These are phyloP conservation scores for Fusarium sp. DNA, from an alignment of 2,329 filamentous ascomycete genomes.

Conservation along the genomic window DNA sequence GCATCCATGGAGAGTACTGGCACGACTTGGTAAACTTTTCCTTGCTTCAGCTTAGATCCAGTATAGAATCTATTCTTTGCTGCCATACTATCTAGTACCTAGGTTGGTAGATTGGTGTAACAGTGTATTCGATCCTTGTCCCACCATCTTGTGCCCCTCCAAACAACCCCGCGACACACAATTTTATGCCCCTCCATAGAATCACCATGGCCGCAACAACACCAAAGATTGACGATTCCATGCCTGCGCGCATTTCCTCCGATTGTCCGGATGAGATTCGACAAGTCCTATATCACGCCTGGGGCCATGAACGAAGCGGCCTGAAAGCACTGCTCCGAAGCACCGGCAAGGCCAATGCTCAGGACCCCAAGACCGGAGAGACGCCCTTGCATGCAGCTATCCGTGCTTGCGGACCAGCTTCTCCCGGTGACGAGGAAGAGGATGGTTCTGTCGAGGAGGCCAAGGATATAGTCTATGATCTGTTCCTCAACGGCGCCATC, in stretches of 20 bases:
- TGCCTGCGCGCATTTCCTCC: constrained; percentile 62
- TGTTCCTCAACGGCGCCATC: constrained; percentile 89
- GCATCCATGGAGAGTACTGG: constrained; percentile 2
- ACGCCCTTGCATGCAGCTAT: constrained; percentile 92
- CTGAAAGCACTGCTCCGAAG: constrained; percentile 75
- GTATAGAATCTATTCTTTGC: too few species aligned
- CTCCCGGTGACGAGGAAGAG: constrained; percentile 46
- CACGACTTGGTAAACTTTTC: constrained; percentile 6
- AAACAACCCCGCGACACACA: constrained; percentile 27
- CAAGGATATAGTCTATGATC: constrained; percentile 73
- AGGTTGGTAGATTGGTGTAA: too few species aligned
- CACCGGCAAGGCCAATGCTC: constrained; percentile 73
- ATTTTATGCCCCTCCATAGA: constrained; percentile 21
- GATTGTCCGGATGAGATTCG: constrained; percentile 61
- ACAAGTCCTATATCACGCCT: constrained; percentile 63
- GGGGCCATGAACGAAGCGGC: constrained; percentile 68
- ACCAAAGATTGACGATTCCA: constrained; percentile 57
- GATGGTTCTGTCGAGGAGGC: constrained; percentile 65
- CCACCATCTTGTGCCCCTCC: constrained; percentile 24
- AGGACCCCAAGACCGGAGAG: constrained; percentile 85
- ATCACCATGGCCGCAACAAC: constrained; percentile 44
- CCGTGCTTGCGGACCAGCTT: constrained; percentile 69
- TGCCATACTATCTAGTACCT: too few species aligned
- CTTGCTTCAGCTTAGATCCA: not conserved
- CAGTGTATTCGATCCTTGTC: too few species aligned